Evolutionary conservation across 202 grass and related monocot genomes (phyloP).

Genomic region (Saccharum hybrid): DNA sequence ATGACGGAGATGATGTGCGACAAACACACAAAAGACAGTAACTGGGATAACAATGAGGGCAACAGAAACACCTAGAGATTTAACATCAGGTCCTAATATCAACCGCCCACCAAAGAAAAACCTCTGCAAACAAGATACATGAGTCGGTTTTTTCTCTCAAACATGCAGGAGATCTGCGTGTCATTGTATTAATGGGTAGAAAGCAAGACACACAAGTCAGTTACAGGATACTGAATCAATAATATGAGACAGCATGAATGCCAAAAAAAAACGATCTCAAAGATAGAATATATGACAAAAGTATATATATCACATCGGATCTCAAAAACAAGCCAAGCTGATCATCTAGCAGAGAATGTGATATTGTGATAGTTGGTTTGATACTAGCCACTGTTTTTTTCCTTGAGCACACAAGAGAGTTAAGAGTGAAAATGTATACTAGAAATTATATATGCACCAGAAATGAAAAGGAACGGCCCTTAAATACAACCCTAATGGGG

Average conservation of each 20-base stretch:
- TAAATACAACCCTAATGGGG: neutral
- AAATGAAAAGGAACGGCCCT: neutral
- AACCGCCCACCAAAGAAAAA: conserved; percentile 76
- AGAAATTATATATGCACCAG: neutral
- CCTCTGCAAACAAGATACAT: conserved; percentile 55
- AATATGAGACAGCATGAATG: conserved; percentile 30
- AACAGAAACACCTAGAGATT: conserved; percentile 62
- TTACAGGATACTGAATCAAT: conserved; percentile 26
- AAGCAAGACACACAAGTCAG: conserved; percentile 37
- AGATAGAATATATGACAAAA: conserved; percentile 22
- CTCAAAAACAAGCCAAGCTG: conserved; percentile 1
- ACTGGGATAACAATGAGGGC: conserved; percentile 76
- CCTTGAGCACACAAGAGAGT: neutral
- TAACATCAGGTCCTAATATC: conserved; percentile 83
- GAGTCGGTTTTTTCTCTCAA: neutral
- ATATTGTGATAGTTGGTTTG: neutral
- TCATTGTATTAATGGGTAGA: neutral
- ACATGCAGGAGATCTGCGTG: neutral
- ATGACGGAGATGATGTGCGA: conserved; percentile 70
- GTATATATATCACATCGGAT: neutral
- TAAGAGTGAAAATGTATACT: neutral
- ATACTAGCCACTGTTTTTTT: neutral
- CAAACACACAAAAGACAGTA: conserved; percentile 72
- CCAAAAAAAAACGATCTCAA: neutral
- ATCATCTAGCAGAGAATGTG: neutral